phyloP scores from a whole-genome alignment of 176 grass and related monocot genomes.

The Carex parvula region DNA sequence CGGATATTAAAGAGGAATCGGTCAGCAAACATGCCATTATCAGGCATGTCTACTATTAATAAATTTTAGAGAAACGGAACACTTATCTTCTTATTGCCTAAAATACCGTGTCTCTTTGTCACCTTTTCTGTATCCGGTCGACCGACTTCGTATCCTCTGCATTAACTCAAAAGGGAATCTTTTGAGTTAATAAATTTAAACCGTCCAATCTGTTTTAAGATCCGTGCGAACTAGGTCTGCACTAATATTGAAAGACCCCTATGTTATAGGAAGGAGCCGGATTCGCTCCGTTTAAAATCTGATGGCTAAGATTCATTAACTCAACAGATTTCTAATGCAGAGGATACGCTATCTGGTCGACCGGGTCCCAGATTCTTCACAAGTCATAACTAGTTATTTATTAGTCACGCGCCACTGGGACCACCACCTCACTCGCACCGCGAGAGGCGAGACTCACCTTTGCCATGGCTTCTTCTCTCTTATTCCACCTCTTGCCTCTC shows the following conservation, averaged over 20 bases:
- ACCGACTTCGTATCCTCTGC: too few relatives aligned
- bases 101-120: neutral
- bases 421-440: too few relatives aligned
- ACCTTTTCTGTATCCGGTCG: neutral
- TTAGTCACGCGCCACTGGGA: neutral
- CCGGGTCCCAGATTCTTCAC: neutral
- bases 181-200: too few relatives aligned
- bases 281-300: too few relatives aligned
- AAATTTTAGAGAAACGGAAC: neutral
- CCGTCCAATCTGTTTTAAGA: too few relatives aligned
- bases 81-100: slow-evolving; percentile 6
- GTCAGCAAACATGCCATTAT: neutral
- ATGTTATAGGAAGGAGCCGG: too few relatives aligned
- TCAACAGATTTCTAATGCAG: too few relatives aligned
- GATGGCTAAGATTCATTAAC: too few relatives aligned
- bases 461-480: slow-evolving; percentile 38
- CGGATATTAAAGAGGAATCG: neutral
- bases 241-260: too few relatives aligned
- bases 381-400: neutral
- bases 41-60: neutral
- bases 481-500: neutral
- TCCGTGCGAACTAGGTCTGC: too few relatives aligned
- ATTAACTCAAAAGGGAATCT: too few relatives aligned
- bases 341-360: neutral
- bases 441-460: neutral